phyloP scores from a whole-genome alignment of 2,329 filamentous ascomycete genomes.

The Didymosphaeria variabile region DNA sequence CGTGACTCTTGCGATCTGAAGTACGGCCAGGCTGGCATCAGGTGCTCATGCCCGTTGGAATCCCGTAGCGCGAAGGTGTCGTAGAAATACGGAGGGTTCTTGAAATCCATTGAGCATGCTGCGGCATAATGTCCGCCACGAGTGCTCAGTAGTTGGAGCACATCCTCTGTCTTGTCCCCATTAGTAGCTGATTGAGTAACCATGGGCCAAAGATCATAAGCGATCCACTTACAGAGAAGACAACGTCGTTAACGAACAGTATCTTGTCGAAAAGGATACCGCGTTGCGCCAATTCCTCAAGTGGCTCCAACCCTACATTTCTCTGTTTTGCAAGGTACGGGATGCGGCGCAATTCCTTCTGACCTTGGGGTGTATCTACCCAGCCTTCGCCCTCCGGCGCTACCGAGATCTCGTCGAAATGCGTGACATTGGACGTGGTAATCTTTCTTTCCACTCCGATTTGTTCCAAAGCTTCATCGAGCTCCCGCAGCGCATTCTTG shows the following conservation, averaged over 20 bases:
- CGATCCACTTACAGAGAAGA: conserved; percentile 60
- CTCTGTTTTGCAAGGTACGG: conserved; percentile 71
- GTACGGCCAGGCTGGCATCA: conserved; percentile 67
- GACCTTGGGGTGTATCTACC: conserved; percentile 64
- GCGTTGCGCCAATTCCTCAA: conserved; percentile 23
- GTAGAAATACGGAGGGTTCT: conserved; percentile 63
- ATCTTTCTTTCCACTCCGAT: conserved; percentile 64
- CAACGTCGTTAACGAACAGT: conserved; percentile 69
- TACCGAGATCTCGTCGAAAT: conserved; percentile 39
- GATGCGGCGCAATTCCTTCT: conserved; percentile 69
- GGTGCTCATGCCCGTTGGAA: conserved; percentile 57
- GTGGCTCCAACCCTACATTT: conserved; percentile 60
- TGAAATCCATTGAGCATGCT: conserved; percentile 68
- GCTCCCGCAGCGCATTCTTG: conserved; percentile 65
- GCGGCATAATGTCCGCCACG: conserved; percentile 67
- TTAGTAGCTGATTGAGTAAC: conserved; percentile 70
- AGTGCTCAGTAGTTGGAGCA: conserved; percentile 64
- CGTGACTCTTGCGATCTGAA: conserved; percentile 62
- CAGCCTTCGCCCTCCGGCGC: conserved; percentile 59
- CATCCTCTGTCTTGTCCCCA: conserved; percentile 58
- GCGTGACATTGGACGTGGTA: conserved; percentile 65
- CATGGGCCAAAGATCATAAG: background rate
- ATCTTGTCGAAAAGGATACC: conserved; percentile 65
- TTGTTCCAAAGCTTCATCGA: conserved; percentile 63
- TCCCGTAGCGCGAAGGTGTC: conserved; percentile 71